phyloP scores from a whole-genome alignment of 2,329 filamentous ascomycete species.

The Emergomyces africanus region DNA sequence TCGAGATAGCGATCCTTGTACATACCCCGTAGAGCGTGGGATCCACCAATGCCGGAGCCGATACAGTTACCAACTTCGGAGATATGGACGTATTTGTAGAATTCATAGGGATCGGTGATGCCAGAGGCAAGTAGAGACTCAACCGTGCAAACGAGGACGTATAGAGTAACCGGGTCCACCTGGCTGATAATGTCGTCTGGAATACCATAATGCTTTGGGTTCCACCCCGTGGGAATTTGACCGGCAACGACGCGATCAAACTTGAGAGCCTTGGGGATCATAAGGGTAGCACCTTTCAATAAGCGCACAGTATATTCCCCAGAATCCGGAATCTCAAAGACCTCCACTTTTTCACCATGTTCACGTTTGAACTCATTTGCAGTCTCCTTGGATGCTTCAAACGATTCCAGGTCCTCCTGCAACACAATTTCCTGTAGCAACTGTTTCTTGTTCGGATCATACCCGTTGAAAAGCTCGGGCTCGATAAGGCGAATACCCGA shows the following conservation, averaged over 20 bases:
- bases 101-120: constrained; percentile 98
- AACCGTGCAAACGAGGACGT: constrained; percentile 83
- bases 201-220: constrained; percentile 89
- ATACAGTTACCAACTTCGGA: constrained; percentile 98
- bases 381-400: constrained; percentile 94
- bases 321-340: constrained; percentile 87
- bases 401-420: constrained; percentile 91
- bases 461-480: constrained; percentile 90
- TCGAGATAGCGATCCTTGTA: constrained; percentile 96
- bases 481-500: constrained; percentile 96
- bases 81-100: constrained; percentile 98
- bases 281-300: constrained; percentile 86
- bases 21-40: constrained; percentile 86
- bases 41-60: constrained; percentile 96
- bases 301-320: constrained; percentile 90
- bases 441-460: constrained; percentile 98
- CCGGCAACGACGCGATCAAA: constrained; percentile 97
- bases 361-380: constrained; percentile 95
- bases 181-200: constrained; percentile 96
- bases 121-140: constrained; percentile 84
- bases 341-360: constrained; percentile 94
- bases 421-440: constrained; percentile 96
- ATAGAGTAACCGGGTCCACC: constrained; percentile 92
- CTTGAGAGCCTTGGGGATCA: constrained; percentile 92
- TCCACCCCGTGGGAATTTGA: constrained; percentile 94